Base-by-base conservation (phyloP, 140 eudicot genomes). In the Cichorium intybus region DNA sequence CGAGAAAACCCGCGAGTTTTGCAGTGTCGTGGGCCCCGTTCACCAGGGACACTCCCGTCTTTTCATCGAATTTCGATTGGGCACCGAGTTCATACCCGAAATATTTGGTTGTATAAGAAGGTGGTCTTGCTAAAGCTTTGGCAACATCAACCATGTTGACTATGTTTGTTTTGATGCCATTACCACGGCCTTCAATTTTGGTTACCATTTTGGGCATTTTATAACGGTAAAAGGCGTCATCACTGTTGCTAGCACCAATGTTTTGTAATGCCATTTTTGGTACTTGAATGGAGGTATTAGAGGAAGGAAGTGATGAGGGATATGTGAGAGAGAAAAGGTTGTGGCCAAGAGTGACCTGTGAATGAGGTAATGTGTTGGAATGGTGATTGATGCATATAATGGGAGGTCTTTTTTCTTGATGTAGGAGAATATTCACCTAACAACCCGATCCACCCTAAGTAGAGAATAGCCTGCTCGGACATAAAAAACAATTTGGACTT, bases 61-160 rank as follows among this genome's bases (percentile, higher is more conserved):
- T 93, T 60, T 93, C 99, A 56, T 93, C 95, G 60, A 83, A 93
- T 50, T 93, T 93, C 18, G 99, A 93, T 59, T 93, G 97, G 17
- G 99, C 97, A 22, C 99, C 97, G 16, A 88, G 88, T 72, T 93
- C 99, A 76, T 80, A 77, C 15, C 99, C 99, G 45, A 93, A 93
- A 39, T 81, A 93, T 50, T 93, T 93, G 0, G 99, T 88, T 14
- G 99, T 88, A 71, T 93, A 93, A 17, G 99, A 78, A 66, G 97
- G 83, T 28, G 99, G 99, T 74, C 99, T 78, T 7, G 87, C 85
- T 76, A 93, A 72, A 54, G 99, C 99, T 74, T 93, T 93, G 2
- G 97, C 97, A 61, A 93, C 82, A 68, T 93, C 97, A 69, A 93
- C 95, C 97, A 88, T 93, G 80, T 93, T 93, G 55, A 93, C 99